Base-by-base conservation (phyloP, 345 rosid species). In the Camelina laxa region DNA sequence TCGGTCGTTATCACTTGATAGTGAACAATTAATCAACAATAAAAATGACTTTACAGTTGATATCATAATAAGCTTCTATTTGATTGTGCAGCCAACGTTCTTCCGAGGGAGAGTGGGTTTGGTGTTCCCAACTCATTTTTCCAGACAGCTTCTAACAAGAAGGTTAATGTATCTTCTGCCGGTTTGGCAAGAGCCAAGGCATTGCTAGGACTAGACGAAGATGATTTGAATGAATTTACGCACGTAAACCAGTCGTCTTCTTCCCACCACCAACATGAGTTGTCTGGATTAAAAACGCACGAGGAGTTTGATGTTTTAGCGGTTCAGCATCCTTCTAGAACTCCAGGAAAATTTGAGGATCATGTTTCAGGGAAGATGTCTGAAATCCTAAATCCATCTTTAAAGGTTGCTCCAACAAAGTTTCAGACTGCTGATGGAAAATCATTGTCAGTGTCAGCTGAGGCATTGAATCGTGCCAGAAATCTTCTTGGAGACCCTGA, bases 401-500 rank as follows among this genome's bases (percentile, higher is more conserved):
- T 82, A 12, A 85, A 74, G 74, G 83, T 81, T 11, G 84, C 93
- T 75, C 84, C 87, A 47, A 79, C 89, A 67, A 90, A 83, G 82
- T 90, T 95, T 82, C 93, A 85, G 24, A 89, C 99, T 56, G 99
- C 96, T 39, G 89, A 93, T 68, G 97, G 98, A 22, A 89, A 85
- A 85, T 86, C 96, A 56, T 78, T 95, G 72, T 89, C 92, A 13
- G 90, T 95, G 76, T 95, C 98, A n/a, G 83, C 73, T 77, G 91
- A 87, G 74, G 97, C 98, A 63, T 72, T 95, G 80, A 80, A 83
- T 61, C 97, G 95, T 72, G 98, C 96, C 68, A 90, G 88, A 77
- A 87, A 81, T 44, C 97, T 92, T 84, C 98, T 95, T 78, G 98
- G 98, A 60, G 97, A 86, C 59, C 93, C 97, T 17, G 98, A 88